phyloP scores from a whole-genome alignment of 176 grass and related monocot species.

The Zoysia pacifica region DNA sequence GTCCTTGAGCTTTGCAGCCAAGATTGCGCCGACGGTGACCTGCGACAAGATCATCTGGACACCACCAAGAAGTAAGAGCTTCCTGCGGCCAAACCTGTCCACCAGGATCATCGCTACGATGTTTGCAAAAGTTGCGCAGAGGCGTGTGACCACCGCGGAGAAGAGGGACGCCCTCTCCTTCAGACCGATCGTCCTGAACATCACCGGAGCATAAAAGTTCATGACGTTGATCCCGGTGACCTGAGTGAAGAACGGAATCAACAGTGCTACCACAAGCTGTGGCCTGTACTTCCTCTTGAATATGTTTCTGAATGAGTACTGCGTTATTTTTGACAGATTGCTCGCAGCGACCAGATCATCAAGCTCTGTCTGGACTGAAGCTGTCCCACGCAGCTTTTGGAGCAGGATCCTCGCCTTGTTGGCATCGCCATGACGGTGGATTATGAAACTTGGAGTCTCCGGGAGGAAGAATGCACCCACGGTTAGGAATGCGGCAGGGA shows the following conservation, averaged over 20 bases:
- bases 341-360: constrained; percentile 72
- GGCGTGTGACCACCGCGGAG: constrained; percentile 52
- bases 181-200: constrained; percentile 71
- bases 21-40: constrained; percentile 50
- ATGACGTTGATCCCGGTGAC: constrained; percentile 76
- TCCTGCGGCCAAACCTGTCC: constrained; percentile 63
- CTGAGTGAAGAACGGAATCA: constrained; percentile 75
- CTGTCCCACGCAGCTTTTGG: constrained; percentile 68
- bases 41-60: constrained; percentile 79
- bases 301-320: constrained; percentile 56
- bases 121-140: constrained; percentile 66
- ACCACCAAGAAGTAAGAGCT: constrained; percentile 58
- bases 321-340: constrained; percentile 40
- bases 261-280: constrained; percentile 63
- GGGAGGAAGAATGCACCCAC: constrained; percentile 73
- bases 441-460: constrained; percentile 73
- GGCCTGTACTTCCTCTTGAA: constrained; percentile 70
- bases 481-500: constrained; percentile 71
- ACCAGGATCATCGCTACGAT: constrained; percentile 63
- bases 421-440: constrained; percentile 53
- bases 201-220: constrained; percentile 67
- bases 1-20: constrained; percentile 68
- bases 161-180: constrained; percentile 56
- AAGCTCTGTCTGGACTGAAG: constrained; percentile 62
- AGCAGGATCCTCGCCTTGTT: constrained; percentile 55